Conservation (phyloP, 768 basidiomycete species). For the Pholiota conissans region DNA sequence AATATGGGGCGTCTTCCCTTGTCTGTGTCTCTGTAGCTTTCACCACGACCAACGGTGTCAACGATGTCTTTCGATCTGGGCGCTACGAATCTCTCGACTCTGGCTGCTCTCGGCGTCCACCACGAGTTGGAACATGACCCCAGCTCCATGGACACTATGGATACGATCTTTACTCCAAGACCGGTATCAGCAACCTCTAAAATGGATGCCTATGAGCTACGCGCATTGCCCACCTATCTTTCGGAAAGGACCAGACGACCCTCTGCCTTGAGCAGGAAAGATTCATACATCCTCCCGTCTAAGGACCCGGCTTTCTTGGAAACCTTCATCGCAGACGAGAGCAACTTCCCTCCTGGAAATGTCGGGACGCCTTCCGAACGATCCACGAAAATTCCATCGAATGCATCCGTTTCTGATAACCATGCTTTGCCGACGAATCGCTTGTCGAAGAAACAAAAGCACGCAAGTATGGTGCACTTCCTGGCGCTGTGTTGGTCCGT, state of each 20-base stretch:
- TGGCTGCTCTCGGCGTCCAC: not conserved
- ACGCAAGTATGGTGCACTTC: slow-evolving; percentile 46
- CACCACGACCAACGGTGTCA: not conserved
- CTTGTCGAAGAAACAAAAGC: slow-evolving; percentile 18
- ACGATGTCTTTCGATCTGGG: not conserved
- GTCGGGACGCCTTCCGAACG: not conserved
- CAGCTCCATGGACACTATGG: not conserved
- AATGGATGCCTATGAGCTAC: slow-evolving; percentile 6
- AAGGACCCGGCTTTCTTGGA: not conserved
- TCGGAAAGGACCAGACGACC: slow-evolving; percentile 17
- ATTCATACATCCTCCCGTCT: not conserved
- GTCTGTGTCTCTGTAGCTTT: not conserved
- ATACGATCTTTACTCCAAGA: not conserved
- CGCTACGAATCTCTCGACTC: not conserved
- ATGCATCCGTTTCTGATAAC: not conserved
- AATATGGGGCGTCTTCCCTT: not conserved
- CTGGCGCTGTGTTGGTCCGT: slow-evolving; percentile 52
- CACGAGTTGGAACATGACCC: not conserved
- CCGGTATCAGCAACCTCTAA: not conserved
- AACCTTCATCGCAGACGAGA: not conserved
- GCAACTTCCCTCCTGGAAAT: not conserved
- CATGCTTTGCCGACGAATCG: not conserved
- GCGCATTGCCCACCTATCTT: slow-evolving; percentile 12
- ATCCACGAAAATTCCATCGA: not conserved
- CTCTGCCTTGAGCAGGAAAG: slow-evolving; percentile 7